Percentiles rank a stretch among this genome's conserved stretches.
phyloP scores from a whole-genome alignment of 2,329 filamentous ascomycete genomes.

The Aspergillus sp. region DNA sequence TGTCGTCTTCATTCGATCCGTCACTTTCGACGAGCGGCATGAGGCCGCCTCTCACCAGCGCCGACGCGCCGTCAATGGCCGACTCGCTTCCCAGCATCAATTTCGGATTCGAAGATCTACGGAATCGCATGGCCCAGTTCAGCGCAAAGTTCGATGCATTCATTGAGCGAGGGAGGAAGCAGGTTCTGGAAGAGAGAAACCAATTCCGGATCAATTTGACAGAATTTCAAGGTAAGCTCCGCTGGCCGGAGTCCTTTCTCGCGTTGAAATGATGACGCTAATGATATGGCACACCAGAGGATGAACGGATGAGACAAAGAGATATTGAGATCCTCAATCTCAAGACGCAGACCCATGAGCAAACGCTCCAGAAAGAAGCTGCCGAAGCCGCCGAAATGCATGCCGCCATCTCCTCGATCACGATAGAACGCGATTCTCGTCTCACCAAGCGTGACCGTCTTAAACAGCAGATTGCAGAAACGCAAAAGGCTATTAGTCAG shows the following conservation, averaged over 20 bases:
- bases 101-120: conserved; percentile 92
- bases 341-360: conserved; percentile 48
- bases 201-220: conserved; percentile 85
- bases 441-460: conserved; percentile 48
- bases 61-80: conserved; percentile 52
- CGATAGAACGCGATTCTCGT: conserved; percentile 48
- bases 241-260: not conserved
- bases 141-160: conserved; percentile 85
- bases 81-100: conserved; percentile 75
- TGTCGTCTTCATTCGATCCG: conserved; percentile 47
- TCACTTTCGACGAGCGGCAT: conserved; percentile 48
- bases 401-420: conserved; percentile 49
- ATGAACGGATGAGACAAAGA: conserved; percentile 79
- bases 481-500: conserved; percentile 39
- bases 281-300: conserved; percentile 51
- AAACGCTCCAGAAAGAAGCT: conserved; percentile 51
- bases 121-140: conserved; percentile 90
- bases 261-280: not conserved
- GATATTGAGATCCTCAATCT: conserved; percentile 69
- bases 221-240: conserved; percentile 68
- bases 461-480: conserved; percentile 47
- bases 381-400: conserved; percentile 58
- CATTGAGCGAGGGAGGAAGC: conserved; percentile 82
- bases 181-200: conserved; percentile 86
- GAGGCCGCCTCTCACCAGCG: conserved; percentile 44